Evolutionary conservation across 352 stramenopile species (phyloP).

Genomic region (Lagenidium sp.): DNA sequence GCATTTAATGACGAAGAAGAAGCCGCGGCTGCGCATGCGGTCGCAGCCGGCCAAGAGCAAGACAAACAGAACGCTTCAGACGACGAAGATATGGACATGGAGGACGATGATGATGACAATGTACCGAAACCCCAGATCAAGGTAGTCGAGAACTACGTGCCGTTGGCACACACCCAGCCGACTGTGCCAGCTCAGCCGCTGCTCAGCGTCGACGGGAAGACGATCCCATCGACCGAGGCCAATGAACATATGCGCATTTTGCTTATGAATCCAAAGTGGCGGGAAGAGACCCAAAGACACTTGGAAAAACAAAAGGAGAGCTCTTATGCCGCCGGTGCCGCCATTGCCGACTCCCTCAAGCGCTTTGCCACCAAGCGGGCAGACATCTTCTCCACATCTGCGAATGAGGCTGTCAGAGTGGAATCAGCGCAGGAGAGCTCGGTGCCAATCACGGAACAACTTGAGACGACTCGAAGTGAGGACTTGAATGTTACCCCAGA

Average conservation of each 20-base stretch:
- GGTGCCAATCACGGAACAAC: too few species aligned
- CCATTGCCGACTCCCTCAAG: constrained; percentile 93
- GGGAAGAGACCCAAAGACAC: constrained; percentile 93
- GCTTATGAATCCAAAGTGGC: constrained; percentile 97
- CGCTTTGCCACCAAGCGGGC: constrained; percentile 88
- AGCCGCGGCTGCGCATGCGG: constrained; percentile 13
- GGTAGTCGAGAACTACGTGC: constrained; percentile 84
- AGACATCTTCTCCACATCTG: constrained; percentile 92
- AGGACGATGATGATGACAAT: constrained; percentile 62
- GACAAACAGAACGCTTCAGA: constrained; percentile 42
- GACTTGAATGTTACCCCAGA: too few species aligned
- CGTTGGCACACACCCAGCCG: constrained; percentile 28
- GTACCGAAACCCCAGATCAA: constrained; percentile 53
- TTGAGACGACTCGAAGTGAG: too few species aligned
- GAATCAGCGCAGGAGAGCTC: constrained; percentile 31
- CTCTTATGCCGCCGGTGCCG: constrained; percentile 89
- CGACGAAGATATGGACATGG: constrained; percentile 88
- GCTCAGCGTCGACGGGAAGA: constrained; percentile 83
- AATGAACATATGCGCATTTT: constrained; percentile 99
- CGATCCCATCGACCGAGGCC: constrained; percentile 74
- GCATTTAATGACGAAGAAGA: constrained; percentile 91
- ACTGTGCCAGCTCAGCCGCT: constrained; percentile 21
- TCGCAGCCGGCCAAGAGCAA: constrained; percentile 14
- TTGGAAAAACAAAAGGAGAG: constrained; percentile 97
- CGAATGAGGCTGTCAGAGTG: constrained; percentile 69